These are phyloP conservation scores for Sordariomycetes sp. DNA, from an alignment of 2,329 filamentous ascomycete genomes.

Conservation along the genomic window DNA sequence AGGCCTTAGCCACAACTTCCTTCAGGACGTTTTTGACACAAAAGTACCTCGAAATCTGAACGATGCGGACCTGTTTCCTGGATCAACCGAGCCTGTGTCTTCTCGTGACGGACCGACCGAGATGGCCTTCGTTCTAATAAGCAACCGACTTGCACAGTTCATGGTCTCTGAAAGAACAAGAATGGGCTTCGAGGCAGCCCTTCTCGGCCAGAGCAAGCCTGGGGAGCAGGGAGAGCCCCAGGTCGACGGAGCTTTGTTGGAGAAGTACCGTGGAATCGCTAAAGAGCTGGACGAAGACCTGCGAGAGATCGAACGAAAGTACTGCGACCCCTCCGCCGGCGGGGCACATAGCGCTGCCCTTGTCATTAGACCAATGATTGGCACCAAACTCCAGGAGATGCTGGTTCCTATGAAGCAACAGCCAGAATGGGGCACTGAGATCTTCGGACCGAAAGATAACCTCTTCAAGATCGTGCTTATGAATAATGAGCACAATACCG, in stretches of 20 bases:
- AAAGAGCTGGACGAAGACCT: slow-evolving; percentile 32
- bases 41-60: slow-evolving; percentile 48
- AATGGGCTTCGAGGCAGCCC: slow-evolving; percentile 37
- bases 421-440: slow-evolving; percentile 39
- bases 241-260: slow-evolving; percentile 19
- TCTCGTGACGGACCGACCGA: slow-evolving; percentile 49
- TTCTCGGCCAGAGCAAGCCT: slow-evolving; percentile 31
- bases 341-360: slow-evolving; percentile 41
- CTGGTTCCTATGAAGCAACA: slow-evolving; percentile 35
- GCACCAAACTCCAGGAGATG: slow-evolving; percentile 38
- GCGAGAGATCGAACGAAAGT: slow-evolving; percentile 35
- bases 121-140: slow-evolving; percentile 47
- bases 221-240: neutral
- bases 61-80: slow-evolving; percentile 47
- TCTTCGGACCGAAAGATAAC: slow-evolving; percentile 39
- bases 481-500: slow-evolving; percentile 35
- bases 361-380: slow-evolving; percentile 35
- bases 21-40: slow-evolving; percentile 46
- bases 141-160: slow-evolving; percentile 40
- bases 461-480: slow-evolving; percentile 45
- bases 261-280: slow-evolving; percentile 32
- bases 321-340: slow-evolving; percentile 41
- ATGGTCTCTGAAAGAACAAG: slow-evolving; percentile 25
- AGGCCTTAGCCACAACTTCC: slow-evolving; percentile 42
- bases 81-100: slow-evolving; percentile 39